Evolutionary conservation across 106 monocot species (phyloP).

Genomic region (Allium sativum): DNA sequence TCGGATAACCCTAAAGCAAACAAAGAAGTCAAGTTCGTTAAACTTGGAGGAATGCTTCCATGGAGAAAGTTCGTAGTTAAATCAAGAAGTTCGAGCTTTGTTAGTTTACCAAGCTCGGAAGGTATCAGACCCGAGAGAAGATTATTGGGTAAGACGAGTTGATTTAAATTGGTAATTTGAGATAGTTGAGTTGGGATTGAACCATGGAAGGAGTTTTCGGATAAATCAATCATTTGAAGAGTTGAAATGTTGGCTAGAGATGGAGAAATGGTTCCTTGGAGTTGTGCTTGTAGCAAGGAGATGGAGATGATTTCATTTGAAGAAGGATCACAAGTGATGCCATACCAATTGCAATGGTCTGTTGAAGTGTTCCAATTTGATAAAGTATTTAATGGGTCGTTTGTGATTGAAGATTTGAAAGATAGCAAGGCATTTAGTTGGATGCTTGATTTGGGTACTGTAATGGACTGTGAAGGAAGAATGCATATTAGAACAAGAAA

Average conservation of each 20-base stretch:
- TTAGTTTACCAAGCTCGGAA: slow-evolving; percentile 37
- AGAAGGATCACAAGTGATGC: slow-evolving; percentile 48
- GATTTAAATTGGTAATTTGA: slow-evolving; percentile 24
- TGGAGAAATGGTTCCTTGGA: slow-evolving; percentile 39
- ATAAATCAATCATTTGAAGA: slow-evolving; percentile 47
- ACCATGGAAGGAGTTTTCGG: slow-evolving; percentile 45
- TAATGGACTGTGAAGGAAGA: not conserved
- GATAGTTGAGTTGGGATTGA: slow-evolving; percentile 52
- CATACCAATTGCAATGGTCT: slow-evolving; percentile 65
- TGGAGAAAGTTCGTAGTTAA: slow-evolving; percentile 39
- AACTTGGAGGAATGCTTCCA: slow-evolving; percentile 49
- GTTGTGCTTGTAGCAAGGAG: slow-evolving; percentile 22
- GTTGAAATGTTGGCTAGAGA: slow-evolving; percentile 60
- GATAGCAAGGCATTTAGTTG: slow-evolving; percentile 7
- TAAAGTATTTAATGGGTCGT: not conserved
- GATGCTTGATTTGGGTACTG: not conserved
- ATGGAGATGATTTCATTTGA: slow-evolving; percentile 21
- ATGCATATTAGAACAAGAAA: not conserved
- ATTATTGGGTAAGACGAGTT: slow-evolving; percentile 33
- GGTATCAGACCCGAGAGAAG: slow-evolving; percentile 43
- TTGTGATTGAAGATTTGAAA: not conserved
- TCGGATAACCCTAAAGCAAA: slow-evolving; percentile 14
- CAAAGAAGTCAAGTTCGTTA: slow-evolving; percentile 53
- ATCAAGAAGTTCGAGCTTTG: slow-evolving; percentile 36
- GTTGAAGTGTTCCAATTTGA: slow-evolving; percentile 23